Evolutionary conservation across 1,139 yeast genomes (phyloP), one percentile per base, ranked within the genome.

Genomic region (Lodderomyces beijingensis): DNA sequence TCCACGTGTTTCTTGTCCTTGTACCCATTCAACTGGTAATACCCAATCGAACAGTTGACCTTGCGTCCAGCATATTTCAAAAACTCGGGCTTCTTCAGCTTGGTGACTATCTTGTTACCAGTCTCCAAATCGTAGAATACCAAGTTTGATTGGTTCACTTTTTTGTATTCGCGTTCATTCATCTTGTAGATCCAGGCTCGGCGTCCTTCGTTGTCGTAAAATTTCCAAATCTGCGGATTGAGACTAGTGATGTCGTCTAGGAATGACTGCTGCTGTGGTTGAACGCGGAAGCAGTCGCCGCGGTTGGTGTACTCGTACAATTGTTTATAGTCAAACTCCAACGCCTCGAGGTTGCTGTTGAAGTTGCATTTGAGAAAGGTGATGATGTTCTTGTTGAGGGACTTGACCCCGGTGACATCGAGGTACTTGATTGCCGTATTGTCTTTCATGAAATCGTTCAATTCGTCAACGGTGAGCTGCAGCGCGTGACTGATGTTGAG

Each of bases 151-250:
- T 28, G 20, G 19, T 38, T 43, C 6, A 30, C 20, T 13, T 32
- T 33, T 42, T 55, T 55, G 44, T 56, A 59, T 11, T 23, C 29
- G 11, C 59, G 58, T 3, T 63, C 58, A 37, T 63, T 62, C 3
- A 45, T 38, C 49, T 73, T 75, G 51, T 77, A 82, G 14, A 85
- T 55, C 95, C 95, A 87, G n/a, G 85, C 79, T 40, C 96, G 67
- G 42, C 95, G 68, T 4, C 95, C 94, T 56, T 65, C 77, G 48
- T 63, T 77, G 54, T 59, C 80, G 46, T 57, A 75, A 47, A 65
- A 69, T 50, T 63, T 66, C 86, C 82, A 64, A 34, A 72, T 55
- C 30, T 57, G 59, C 1, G 70, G 70, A 7, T 44, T 46, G 9
- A 5, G 16, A 26, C 19, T 30, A 12, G 30, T 41, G 4, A 45